Percentiles rank a stretch among this genome's conserved stretches.
Conservation (phyloP, 2,329 filamentous ascomycete species). For the Talaromyces verruculosus region DNA sequence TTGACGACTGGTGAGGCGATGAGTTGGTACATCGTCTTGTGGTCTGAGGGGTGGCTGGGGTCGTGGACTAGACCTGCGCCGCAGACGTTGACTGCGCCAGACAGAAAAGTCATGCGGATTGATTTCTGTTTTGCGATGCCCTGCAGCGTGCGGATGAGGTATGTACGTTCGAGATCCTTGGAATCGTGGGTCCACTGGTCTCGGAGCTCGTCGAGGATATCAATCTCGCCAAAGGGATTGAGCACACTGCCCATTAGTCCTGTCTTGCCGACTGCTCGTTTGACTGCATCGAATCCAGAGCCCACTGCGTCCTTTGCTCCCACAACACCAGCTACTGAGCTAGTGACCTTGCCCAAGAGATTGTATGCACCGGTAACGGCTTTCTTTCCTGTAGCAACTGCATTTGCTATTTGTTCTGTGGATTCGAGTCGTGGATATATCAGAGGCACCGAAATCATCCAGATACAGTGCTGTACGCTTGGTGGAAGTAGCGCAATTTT, state of each 20-base stretch:
- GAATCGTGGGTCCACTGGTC: conserved; percentile 98
- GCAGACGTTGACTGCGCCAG: conserved; percentile 82
- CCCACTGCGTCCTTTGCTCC: conserved; percentile 91
- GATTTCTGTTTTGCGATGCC: conserved; percentile 94
- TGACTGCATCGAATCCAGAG: conserved; percentile 89
- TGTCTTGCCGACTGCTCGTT: conserved; percentile 92
- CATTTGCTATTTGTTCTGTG: conserved; percentile 86
- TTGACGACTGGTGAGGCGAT: conserved; percentile 93
- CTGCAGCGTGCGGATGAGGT: conserved; percentile 92
- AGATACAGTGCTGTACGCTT: conserved; percentile 93
- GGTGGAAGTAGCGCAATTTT: conserved; percentile 88
- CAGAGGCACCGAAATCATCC: conserved; percentile 90
- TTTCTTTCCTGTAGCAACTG: conserved; percentile 92
- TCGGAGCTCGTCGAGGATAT: conserved; percentile 87
- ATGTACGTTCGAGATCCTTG: conserved; percentile 95
- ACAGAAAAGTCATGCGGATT: conserved; percentile 94
- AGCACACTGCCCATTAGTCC: conserved; percentile 94
- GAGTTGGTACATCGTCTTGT: conserved; percentile 99
- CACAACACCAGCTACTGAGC: conserved; percentile 90
- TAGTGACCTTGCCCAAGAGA: conserved; percentile 89
- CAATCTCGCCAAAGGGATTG: conserved; percentile 94
- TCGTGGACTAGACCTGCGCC: conserved; percentile 94
- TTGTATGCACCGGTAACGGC: conserved; percentile 97
- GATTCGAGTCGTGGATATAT: conserved; percentile 89
- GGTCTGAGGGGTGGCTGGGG: conserved; percentile 82